phyloP scores from a whole-genome alignment of 2,329 filamentous ascomycete species.

The Aspergillus sojae region DNA sequence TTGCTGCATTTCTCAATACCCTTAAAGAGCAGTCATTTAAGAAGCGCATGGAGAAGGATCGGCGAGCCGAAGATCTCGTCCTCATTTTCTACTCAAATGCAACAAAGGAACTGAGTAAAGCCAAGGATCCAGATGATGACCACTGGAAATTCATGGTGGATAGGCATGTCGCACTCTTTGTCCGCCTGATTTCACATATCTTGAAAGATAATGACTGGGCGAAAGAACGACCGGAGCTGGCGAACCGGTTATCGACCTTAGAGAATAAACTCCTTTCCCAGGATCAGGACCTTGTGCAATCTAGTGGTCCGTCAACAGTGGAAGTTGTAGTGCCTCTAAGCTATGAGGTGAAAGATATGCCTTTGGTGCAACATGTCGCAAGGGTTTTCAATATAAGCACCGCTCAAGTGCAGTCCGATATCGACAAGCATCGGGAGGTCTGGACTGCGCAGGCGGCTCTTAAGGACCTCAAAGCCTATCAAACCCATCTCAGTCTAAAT shows the following conservation, averaged over 20 bases:
- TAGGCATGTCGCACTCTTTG: conserved; percentile 90
- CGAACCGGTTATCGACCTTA: conserved; percentile 74
- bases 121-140: conserved; percentile 76
- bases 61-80: conserved; percentile 87
- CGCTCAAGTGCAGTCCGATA: conserved; percentile 80
- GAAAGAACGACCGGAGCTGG: conserved; percentile 81
- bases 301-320: conserved; percentile 64
- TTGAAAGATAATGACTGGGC: conserved; percentile 83
- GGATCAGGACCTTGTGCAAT: conserved; percentile 81
- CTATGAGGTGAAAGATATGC: conserved; percentile 97
- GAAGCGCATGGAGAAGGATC: conserved; percentile 90
- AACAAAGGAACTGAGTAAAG: conserved; percentile 83
- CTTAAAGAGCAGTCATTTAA: conserved; percentile 87
- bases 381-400: conserved; percentile 81
- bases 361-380: conserved; percentile 82
- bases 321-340: conserved; percentile 82
- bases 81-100: conserved; percentile 96
- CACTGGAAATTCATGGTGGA: conserved; percentile 91
- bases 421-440: conserved; percentile 74
- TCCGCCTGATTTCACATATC: conserved; percentile 79
- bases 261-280: conserved; percentile 94
- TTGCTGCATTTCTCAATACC: conserved; percentile 90
- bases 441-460: conserved; percentile 95
- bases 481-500: conserved; percentile 81
- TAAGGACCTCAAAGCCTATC: conserved; percentile 89